Evolutionary conservation across 305 asterid species (phyloP).

Genomic region (Solanum hybrid): DNA sequence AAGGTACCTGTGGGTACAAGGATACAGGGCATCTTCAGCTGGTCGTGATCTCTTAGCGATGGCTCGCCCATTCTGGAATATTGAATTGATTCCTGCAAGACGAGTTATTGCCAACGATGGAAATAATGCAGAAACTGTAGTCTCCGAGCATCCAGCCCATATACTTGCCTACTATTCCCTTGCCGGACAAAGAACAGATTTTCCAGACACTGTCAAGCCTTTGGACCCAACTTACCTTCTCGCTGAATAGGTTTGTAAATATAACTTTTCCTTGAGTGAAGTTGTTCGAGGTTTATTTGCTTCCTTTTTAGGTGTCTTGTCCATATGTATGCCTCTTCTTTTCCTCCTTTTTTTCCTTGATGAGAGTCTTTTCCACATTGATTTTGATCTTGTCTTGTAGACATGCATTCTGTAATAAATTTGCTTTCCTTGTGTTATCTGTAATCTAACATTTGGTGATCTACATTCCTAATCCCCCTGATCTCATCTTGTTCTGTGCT

Average conservation of each 20-base stretch:
- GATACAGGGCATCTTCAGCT: conserved; percentile 43
- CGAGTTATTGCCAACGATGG: conserved; percentile 18
- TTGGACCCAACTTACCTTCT: conserved; percentile 12
- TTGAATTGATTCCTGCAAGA: conserved; percentile 79
- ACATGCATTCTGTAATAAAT: conserved; percentile 9
- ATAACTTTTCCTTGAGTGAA: not conserved
- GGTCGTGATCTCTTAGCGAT: conserved; percentile 45
- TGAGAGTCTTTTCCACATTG: conserved; percentile 2
- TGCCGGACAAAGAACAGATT: conserved; percentile 80
- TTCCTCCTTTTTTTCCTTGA: not conserved
- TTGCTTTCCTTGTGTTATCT: not conserved
- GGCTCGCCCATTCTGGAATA: conserved; percentile 83
- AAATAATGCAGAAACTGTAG: conserved; percentile 16
- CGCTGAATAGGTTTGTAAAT: conserved; percentile 13
- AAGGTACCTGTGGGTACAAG: conserved; percentile 93
- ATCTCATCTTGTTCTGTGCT: not conserved
- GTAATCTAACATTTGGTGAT: not conserved
- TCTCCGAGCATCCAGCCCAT: conserved; percentile 68
- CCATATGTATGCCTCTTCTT: conserved; percentile 1
- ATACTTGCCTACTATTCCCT: conserved; percentile 89
- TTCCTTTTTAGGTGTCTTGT: conserved; percentile 4
- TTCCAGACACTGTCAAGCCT: conserved; percentile 50
- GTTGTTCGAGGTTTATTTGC: not conserved
- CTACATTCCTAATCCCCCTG: not conserved
- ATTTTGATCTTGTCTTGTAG: not conserved